Evolutionary conservation across 257 asterid species (phyloP), one percentile per base, ranked within the genome.

Genomic region (Oldenlandia corymbosa): DNA sequence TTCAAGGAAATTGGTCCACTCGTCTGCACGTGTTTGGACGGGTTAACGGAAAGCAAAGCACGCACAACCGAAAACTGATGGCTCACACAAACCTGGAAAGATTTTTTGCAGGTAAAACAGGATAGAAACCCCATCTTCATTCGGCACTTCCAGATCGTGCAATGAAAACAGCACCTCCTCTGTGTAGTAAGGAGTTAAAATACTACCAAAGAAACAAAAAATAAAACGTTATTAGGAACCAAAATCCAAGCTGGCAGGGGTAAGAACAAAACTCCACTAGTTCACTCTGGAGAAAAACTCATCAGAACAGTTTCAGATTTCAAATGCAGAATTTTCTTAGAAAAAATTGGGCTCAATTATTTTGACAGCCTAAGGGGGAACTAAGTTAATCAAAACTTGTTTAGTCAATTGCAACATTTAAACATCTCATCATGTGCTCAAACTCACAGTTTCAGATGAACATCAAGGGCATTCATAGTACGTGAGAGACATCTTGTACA

Each of bases 41-140:
- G 45, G 43, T 10, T 43, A 32, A 36, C n/a, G 26, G 52, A 70
- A 72, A 46, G 75, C 54, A 62, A 57, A 66, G 68, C 60, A 47
- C 39, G 60, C 43, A 62, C 42, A 53, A 8, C n/a, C 49, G 16
- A 47, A 27, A 73, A 71, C 49, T 16, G 58, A 43, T 66, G 60
- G 50, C 66, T 11, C 37, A 74, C 70, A 56, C 85, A 75, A 76
- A 90, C 99, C 99, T 84, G 99, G 99, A 73, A 76, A 93, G 76
- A 90, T 90, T 74, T 90, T 93, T 87, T 93, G 94, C 83, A 93
- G 75, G 85, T 93, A 93, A 74, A 90, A 93, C 60, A 87, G 85
- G 77, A 93, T 90, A 53, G 99, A 93, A 70, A 93, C 97, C 58
- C 99, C 99, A 75, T 93, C 99, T 81, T 93, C 99, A 80, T 93